Evolutionary conservation across 2,329 filamentous ascomycete genomes (phyloP), one percentile per base, ranked within the genome.

Genomic region (Pseudophaeomoniella oleicola): DNA sequence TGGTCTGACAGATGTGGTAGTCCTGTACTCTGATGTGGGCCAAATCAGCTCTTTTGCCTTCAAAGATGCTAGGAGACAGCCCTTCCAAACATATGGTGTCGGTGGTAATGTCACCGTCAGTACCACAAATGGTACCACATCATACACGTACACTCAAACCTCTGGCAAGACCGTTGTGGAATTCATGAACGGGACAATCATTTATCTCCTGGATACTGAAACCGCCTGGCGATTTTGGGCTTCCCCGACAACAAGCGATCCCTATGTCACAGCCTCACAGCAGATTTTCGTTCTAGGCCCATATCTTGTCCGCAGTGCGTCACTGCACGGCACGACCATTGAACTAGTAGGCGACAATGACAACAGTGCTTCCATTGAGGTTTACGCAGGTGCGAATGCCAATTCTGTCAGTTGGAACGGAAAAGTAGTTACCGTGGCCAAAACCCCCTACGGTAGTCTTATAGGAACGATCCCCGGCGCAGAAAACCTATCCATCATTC

Each of bases 161-260:
- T 43, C 59, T 4, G 67, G 68, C 1, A 44, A 57, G 2, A 68
- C 64, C 0, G 58, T 61, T 0, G 46, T 75, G 2, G 52, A 62
- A 29, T 66, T 72, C 36, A 64, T 63, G 0, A 65, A 69, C 35
- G 63, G 63, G 1, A 54, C 67, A 2, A 40, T 71, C 1, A 53
- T 67, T 3, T 70, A 71, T 38, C 55, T 75, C 4, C 56, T 75
- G 3, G 69, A 74, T 31, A 59, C 64, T 15, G 50, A 60, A 9
- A 63, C 68, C 0, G 71, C 68, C 1, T 75, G 67, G 63, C 66
- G 63, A 4, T 71, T 75, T 47, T 75, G 67, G 55, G 69, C 69
- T 2, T 63, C 69, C 3, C 46, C 67, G 2, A 64, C 62, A 5
- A 63, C 62, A 0, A 46, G 45, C 1, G 55, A 65, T 37, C 69